A percentile compares a stretch with the other conserved stretches of the same genome.
Conservation (phyloP, 2,329 filamentous ascomycete genomes). For the Fusarium neocosmosporiellum region DNA sequence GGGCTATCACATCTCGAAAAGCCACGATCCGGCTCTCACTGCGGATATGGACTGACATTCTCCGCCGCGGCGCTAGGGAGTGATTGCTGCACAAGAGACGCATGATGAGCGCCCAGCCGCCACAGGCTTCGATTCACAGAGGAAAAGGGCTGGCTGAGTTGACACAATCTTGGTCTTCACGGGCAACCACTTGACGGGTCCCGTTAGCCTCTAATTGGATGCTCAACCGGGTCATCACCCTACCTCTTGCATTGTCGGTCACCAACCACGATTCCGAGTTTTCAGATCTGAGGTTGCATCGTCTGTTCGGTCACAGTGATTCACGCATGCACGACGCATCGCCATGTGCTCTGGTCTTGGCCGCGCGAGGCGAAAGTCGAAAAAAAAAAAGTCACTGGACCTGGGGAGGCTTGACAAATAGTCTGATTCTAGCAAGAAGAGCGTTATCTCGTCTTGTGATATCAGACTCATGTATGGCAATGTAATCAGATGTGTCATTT, state of each 20-base stretch:
- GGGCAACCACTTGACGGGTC: neutral
- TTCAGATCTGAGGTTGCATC: conserved; percentile 27
- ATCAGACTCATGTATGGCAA: neutral
- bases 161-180: conserved; percentile 8
- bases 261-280: conserved; percentile 9
- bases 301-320: conserved; percentile 9
- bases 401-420: neutral
- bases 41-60: neutral
- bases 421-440: neutral
- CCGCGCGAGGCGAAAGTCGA: neutral
- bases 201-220: conserved; percentile 16
- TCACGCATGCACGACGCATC: neutral
- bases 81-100: conserved; percentile 16
- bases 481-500: conserved; percentile 9
- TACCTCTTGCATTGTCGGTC: neutral
- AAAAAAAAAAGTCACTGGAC: neutral
- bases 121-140: neutral
- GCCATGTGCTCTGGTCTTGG: neutral
- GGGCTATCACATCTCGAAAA: conserved; percentile 39
- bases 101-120: conserved; percentile 1
- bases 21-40: conserved; percentile 16
- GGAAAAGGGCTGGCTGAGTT: conserved; percentile 12
- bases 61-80: conserved; percentile 27
- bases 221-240: neutral
- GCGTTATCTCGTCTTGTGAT: neutral